Evolutionary conservation across 345 rosid species (phyloP).

Genomic region (Eucalyptus curtisii): DNA sequence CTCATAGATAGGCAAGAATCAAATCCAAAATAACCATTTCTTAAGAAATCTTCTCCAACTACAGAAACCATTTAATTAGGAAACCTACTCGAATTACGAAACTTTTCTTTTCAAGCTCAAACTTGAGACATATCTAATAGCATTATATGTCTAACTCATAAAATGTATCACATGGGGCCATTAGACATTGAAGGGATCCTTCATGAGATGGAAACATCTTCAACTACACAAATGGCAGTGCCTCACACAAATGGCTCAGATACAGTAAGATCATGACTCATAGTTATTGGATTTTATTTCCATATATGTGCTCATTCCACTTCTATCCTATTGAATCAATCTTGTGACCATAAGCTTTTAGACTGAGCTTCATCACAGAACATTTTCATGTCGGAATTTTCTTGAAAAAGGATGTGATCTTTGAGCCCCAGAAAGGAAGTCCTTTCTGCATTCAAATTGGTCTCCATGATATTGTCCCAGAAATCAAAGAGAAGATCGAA

Average conservation of each 20-base stretch:
- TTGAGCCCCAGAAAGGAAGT: constrained; percentile 3
- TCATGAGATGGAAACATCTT: not conserved
- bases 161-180: not conserved
- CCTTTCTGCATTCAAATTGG: constrained; percentile 18
- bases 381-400: not conserved
- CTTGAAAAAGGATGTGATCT: constrained; percentile 12
- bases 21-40: too few species aligned
- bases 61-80: too few species aligned
- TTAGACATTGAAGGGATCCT: not conserved
- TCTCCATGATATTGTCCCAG: constrained; percentile 11
- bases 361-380: not conserved
- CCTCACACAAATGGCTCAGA: not conserved
- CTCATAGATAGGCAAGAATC: too few species aligned
- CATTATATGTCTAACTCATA: not conserved
- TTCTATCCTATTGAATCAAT: not conserved
- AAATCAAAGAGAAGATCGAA: constrained; percentile 21
- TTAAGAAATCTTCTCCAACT: too few species aligned
- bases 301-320: not conserved
- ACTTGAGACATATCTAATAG: not conserved
- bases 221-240: not conserved
- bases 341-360: not conserved
- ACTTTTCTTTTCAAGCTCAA: too few species aligned
- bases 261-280: not conserved
- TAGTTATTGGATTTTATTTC: not conserved
- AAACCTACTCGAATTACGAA: too few species aligned